phyloP scores from a whole-genome alignment of 345 rosid genomes.

The Arabidopsis arenosa region DNA sequence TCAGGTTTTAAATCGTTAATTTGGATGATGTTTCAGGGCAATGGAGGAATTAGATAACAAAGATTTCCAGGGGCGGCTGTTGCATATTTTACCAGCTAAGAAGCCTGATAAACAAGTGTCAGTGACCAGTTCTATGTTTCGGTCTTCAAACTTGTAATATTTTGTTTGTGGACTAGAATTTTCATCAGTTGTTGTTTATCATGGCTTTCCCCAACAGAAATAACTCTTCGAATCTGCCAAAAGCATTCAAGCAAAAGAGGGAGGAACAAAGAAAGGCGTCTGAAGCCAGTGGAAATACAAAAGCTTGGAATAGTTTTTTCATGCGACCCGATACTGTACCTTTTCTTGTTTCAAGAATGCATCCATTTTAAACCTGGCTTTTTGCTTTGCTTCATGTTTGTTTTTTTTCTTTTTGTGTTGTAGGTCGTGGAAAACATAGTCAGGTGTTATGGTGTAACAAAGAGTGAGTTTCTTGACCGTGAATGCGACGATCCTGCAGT shows the following conservation, averaged over 20 bases:
- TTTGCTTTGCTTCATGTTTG: conserved; percentile 15
- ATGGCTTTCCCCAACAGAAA: conserved; percentile 44
- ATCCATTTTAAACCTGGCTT: conserved; percentile 15
- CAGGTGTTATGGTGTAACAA: conserved; percentile 79
- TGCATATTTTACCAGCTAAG: conserved; percentile 84
- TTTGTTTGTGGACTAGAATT: neutral
- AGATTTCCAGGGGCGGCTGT: conserved; percentile 84
- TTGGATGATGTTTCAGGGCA: conserved; percentile 62
- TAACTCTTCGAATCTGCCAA: conserved; percentile 46
- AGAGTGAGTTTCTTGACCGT: conserved; percentile 88
- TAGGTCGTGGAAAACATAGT: conserved; percentile 88
- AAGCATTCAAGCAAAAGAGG: conserved; percentile 72
- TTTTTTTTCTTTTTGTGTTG: conserved; percentile 12
- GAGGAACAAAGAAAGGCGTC: conserved; percentile 86
- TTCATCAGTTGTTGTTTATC: conserved; percentile 23
- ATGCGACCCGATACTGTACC: conserved; percentile 87
- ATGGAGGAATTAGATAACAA: conserved; percentile 73
- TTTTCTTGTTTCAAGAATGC: conserved; percentile 11
- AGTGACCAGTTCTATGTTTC: conserved; percentile 26
- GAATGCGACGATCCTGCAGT: conserved; percentile 93
- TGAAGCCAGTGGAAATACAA: conserved; percentile 87
- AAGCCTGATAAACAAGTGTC: conserved; percentile 64
- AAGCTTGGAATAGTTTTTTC: conserved; percentile 92
- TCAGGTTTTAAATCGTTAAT: neutral
- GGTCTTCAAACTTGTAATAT: conserved; percentile 5